Evolutionary conservation across 2,329 filamentous ascomycete species (phyloP), one percentile per base, ranked within the genome.

Genomic region (Colletotrichum noveboracense): DNA sequence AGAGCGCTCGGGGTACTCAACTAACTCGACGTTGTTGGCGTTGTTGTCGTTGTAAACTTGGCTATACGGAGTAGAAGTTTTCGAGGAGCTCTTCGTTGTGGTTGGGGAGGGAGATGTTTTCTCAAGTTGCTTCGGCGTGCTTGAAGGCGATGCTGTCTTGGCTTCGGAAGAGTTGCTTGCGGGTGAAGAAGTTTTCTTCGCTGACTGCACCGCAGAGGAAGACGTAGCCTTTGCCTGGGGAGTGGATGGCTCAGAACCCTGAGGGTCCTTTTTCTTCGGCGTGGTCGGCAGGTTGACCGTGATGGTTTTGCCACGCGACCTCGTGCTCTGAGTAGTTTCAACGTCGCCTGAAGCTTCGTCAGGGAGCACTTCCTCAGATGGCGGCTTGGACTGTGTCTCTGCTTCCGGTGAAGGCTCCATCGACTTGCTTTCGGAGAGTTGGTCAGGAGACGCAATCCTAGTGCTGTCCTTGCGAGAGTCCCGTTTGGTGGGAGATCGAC

Each of bases 361-460:
- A 7, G 69, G 61, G 34, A 82, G 32, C 0, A 74, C 76, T 60
- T 83, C 81, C 55, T 84, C 83, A 2, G 78, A 78, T 3, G 80
- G 78, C 10, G 80, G 80, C 71, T 85, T 84, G 8, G 80, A 81
- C 66, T 82, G 82, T 7, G 65, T 56, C 21, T 76, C 70, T 7
- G 71, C 64, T 34, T 71, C 62, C 3, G 30, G 30, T 13, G 72
- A 67, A n/a, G 32, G 21, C 26, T 43, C 36, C 16, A 64, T 32
- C 13, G 26, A n/a, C 26, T 61, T 34, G 30, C 34, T 7, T 28
- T 26, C 32, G 24, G 55, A 30, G 43, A 26, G 14, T 8, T 43
- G n/a, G 43, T 64, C 30, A 38, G 48, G n/a, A 32, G 12, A 74
- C 43, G 24, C 34, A 65, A 48, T 74, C 43, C 32, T 74, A 48